A percentile compares a stretch with the other conserved stretches of the same genome.
Conservation (phyloP, 192 early-diverging fungal genomes). For the Entomortierella beljakovae region DNA sequence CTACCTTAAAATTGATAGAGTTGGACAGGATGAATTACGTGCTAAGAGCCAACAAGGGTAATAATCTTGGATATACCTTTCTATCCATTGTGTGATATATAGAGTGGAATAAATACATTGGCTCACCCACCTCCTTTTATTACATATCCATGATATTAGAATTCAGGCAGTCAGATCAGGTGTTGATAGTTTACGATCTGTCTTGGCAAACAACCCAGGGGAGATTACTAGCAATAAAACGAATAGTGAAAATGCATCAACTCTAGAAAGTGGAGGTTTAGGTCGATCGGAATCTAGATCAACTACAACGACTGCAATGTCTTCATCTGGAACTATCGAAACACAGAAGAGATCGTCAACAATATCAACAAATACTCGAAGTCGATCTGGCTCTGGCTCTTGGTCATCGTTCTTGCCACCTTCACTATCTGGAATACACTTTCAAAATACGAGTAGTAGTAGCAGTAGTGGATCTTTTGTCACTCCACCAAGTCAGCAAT, state of each 20-base stretch:
- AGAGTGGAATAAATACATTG: not conserved
- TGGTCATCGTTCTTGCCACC: constrained; percentile 1
- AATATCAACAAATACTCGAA: not conserved
- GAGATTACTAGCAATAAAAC: not conserved
- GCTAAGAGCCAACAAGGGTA: constrained; percentile 52
- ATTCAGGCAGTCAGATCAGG: constrained; percentile 46
- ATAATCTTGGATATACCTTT: too few relatives aligned
- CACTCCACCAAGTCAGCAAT: not conserved
- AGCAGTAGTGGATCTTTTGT: constrained; percentile 4
- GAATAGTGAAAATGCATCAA: not conserved
- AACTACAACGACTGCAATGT: not conserved
- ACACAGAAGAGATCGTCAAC: not conserved
- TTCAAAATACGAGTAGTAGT: constrained; percentile 3
- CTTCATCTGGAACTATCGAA: not conserved
- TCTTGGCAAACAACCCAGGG: constrained; percentile 30
- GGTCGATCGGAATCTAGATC: not conserved
- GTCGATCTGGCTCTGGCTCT: constrained; percentile 9
- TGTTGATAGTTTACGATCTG: constrained; percentile 46
- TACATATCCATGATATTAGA: too few relatives aligned
- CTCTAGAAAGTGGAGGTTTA: not conserved
- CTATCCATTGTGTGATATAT: not conserved
- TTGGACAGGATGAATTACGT: constrained; percentile 49
- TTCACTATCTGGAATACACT: constrained; percentile 11
- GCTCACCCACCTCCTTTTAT: not conserved
- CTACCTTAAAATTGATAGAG: not conserved